phyloP scores from a whole-genome alignment of 495 filamentous ascomycete genomes.

The Xylaria longipes region DNA sequence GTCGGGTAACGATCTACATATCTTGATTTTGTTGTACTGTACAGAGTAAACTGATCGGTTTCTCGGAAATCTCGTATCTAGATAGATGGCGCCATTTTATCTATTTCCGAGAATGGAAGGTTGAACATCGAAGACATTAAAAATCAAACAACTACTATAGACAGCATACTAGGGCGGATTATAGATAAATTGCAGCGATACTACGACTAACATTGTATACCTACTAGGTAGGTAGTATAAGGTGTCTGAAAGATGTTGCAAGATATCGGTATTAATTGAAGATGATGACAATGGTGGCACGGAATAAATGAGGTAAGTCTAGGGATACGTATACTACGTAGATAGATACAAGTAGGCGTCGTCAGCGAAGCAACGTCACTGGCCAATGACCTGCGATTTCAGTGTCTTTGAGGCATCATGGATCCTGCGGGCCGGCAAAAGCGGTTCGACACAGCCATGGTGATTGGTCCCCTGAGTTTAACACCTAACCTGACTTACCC shows the following conservation, averaged over 20 bases:
- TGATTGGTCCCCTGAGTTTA: slow-evolving; percentile 15
- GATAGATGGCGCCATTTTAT: neutral
- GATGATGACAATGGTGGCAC: neutral
- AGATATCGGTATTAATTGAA: no score
- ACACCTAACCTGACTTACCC: slow-evolving; percentile 16
- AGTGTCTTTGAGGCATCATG: neutral
- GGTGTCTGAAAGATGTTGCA: neutral
- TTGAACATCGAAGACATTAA: neutral
- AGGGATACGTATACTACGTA: neutral
- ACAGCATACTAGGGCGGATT: neutral
- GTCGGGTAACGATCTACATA: neutral
- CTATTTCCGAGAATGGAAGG: neutral
- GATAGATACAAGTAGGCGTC: neutral
- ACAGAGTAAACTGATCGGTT: neutral
- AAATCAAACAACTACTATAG: neutral
- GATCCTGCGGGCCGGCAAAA: neutral
- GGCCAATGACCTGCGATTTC: neutral
- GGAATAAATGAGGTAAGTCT: neutral
- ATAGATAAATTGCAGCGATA: neutral
- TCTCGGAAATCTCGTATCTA: neutral
- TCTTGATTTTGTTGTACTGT: neutral
- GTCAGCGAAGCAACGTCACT: neutral
- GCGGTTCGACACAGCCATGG: neutral
- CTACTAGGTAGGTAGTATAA: neutral
- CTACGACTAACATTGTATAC: neutral